Evolutionary conservation across 31 red algal genomes (phyloP).

Genomic region (Odonthalia washingtoniensis): DNA sequence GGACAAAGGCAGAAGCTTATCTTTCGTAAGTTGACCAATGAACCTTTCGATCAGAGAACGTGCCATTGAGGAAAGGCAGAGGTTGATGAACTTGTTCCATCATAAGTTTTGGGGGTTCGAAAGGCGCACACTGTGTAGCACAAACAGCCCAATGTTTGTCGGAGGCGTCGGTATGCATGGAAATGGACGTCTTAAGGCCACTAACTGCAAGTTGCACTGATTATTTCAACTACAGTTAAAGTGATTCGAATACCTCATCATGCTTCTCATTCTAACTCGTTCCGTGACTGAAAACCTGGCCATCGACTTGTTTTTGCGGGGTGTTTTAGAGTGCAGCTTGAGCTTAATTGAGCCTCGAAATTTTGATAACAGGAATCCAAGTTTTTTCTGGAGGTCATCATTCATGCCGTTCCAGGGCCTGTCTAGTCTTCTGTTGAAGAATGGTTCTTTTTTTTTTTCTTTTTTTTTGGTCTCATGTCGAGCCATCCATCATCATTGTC

Average conservation of each 20-base stretch:
- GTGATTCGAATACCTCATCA: neutral
- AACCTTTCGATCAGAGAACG: neutral
- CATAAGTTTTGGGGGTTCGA: neutral
- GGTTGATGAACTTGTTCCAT: conserved; percentile 19
- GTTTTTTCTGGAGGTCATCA: neutral
- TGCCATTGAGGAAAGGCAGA: neutral
- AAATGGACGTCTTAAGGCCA: neutral
- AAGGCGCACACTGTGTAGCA: conserved; percentile 22
- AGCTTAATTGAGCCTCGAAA: conserved; percentile 18
- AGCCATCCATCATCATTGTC: conserved; percentile 34
- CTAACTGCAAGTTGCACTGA: conserved; percentile 22
- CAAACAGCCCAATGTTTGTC: conserved; percentile 51
- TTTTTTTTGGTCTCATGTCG: conserved; percentile 26
- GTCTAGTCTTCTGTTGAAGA: neutral
- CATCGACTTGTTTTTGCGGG: conserved; percentile 47
- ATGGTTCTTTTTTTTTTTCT: neutral
- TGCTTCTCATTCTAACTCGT: conserved; percentile 10
- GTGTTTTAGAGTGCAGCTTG: conserved; percentile 20
- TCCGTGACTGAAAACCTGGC: neutral
- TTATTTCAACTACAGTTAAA: conserved; percentile 3
- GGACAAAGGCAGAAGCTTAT: conserved; percentile 3
- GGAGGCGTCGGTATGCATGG: conserved; percentile 45
- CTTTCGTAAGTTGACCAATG: conserved; percentile 1
- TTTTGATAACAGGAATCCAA: neutral
- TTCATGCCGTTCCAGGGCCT: neutral